These are phyloP conservation scores for Balamuthia mandrillaris DNA, from an alignment of 208 protist genomes.

Conservation along the genomic window DNA sequence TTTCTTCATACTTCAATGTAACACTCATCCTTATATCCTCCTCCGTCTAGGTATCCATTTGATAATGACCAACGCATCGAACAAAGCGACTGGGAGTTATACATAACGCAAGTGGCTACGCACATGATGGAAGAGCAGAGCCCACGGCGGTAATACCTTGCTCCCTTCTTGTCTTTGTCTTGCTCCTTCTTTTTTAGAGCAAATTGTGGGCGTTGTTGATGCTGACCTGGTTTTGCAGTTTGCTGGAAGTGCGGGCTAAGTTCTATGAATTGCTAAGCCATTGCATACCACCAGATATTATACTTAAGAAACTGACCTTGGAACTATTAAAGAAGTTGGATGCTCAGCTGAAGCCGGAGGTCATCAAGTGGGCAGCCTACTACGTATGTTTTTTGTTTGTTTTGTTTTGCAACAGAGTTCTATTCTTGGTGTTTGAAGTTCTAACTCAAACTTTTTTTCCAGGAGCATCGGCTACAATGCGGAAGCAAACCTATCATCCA, in stretches of 20 bases:
- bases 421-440: not conserved
- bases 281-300: conserved; percentile 95
- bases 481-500: conserved; percentile 97
- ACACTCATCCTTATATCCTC: not conserved
- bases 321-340: conserved; percentile 79
- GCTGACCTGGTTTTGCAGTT: conserved; percentile 6
- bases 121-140: conserved; percentile 90
- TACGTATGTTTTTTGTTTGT: conserved; percentile 67
- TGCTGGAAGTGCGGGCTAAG: conserved; percentile 88
- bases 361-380: conserved; percentile 85
- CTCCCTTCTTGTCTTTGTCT: not conserved
- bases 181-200: not conserved
- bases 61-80: not conserved
- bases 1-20: not conserved
- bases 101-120: conserved; percentile 83
- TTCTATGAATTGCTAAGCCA: conserved; percentile 97
- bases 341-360: conserved; percentile 69
- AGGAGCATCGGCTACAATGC: conserved; percentile 92
- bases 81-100: conserved; percentile 89
- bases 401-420: not conserved
- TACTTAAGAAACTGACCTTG: conserved; percentile 84
- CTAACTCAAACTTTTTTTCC: not conserved
- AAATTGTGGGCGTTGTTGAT: not conserved
- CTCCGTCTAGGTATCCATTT: conserved; percentile 46
- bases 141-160: conserved; percentile 70